Base-by-base conservation (phyloP, 805 yeast genomes). In the Hanseniaspora meyeri region DNA sequence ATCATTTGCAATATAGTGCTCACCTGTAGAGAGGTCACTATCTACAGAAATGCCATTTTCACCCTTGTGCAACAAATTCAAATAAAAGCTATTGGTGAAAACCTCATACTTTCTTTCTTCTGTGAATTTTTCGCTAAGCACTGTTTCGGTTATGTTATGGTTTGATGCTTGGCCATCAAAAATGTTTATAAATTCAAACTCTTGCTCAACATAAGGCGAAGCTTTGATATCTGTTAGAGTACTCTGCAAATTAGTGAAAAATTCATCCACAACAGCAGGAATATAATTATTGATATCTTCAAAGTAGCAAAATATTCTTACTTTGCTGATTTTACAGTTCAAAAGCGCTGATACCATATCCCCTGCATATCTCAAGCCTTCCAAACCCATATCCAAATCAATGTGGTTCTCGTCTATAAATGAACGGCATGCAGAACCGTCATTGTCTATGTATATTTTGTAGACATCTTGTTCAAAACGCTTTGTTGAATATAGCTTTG, bases 271-370 rank as follows among this genome's bases (percentile, higher is more conserved):
- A 11, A 53, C 57, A 29, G 42, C 31, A 10, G 51, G 51, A 19
- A 53, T 46, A 45, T 46, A 53, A n/a, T 53, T 53, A 19, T 53
- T 53, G 17, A 53, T 38, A 37, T 53, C 57, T 17, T 53, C 40
- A 40, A 38, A 53, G 24, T 46, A 53, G 29, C 57, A 53, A 9
- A 53, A 38, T 14, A 53, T 53, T 46, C 57, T 46, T 4, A 53
- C 20, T n/a, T 53, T 53, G 16, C 19, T 38, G 9, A 46, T 29
- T 32, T 19, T 39, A 11, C 32, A 31, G 38, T 53, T 16, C 10
- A 45, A 20, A 20, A 53, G n/a, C 11, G 32, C 43, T 17, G 48
- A 46, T 8, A 53, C 17, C 32, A 53, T 31, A 2, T 39, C 42
- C 2, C 51, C 50, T 16, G 38, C 11, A 19, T 17, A 36, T 38